A percentile compares a stretch with the other conserved stretches of the same genome.
These are phyloP conservation scores for Diaporthe ilicicola DNA, from an alignment of 2,329 filamentous ascomycete species.

Conservation along the genomic window DNA sequence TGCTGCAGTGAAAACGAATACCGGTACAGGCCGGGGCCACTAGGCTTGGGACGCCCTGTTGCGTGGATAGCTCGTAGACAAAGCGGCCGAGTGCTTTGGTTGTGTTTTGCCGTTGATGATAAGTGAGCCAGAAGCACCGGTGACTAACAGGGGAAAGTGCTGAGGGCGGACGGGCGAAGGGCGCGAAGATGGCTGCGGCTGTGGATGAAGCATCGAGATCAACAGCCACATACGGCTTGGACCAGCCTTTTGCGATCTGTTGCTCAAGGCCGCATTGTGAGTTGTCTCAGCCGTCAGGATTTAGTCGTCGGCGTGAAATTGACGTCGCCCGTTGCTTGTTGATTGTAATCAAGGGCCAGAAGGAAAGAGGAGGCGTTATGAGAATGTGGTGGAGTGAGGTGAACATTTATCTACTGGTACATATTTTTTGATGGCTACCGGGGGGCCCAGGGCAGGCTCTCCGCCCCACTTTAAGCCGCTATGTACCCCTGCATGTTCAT, in stretches of 20 bases:
- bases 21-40: not conserved
- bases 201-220: not conserved
- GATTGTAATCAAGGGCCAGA: not conserved
- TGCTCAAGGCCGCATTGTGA: not conserved
- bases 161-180: not conserved
- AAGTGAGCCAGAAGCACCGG: not conserved
- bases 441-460: not conserved
- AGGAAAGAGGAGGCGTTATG: not conserved
- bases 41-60: not conserved
- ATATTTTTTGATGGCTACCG: constrained; percentile 10
- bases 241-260: not conserved
- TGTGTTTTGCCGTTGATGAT: not conserved
- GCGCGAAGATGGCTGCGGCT: not conserved
- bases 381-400: not conserved
- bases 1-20: not conserved
- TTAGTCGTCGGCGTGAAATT: not conserved
- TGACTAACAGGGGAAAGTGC: not conserved
- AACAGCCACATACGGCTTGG: not conserved
- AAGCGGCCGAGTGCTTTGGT: not conserved
- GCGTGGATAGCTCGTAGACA: not conserved
- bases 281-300: not conserved
- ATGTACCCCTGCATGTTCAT: not conserved
- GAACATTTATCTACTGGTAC: constrained; percentile 28
- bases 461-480: not conserved
- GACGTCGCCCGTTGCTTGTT: not conserved